Percentiles rank a stretch among this genome's conserved stretches.
These are phyloP conservation scores for Aspergillus glaucus DNA, from an alignment of 2,329 filamentous ascomycete species.

Conservation along the genomic window DNA sequence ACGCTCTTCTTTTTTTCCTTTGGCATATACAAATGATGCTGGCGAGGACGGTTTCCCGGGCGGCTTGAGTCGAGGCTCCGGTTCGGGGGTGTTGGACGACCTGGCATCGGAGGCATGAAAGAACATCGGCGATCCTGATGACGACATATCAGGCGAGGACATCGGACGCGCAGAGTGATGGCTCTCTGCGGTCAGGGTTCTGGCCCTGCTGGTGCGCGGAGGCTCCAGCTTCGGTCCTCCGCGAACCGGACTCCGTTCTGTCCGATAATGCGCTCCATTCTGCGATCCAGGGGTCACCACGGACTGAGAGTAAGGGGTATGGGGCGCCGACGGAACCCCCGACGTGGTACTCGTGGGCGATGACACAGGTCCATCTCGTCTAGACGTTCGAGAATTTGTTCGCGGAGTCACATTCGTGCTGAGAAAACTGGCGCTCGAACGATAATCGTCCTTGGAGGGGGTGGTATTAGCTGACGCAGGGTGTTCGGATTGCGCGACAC, in stretches of 20 bases:
- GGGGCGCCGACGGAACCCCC: conserved; percentile 18
- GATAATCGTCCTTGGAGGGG: conserved; percentile 36
- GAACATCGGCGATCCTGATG: conserved; percentile 58
- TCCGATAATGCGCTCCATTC: conserved; percentile 16
- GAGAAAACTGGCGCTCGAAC: conserved; percentile 46
- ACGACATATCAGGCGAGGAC: conserved; percentile 29
- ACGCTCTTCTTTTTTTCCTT: conserved; percentile 28
- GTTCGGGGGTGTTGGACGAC: conserved; percentile 37
- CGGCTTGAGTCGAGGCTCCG: conserved; percentile 21
- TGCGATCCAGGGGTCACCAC: conserved; percentile 17
- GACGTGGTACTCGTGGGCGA: conserved; percentile 55
- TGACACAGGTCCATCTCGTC: conserved; percentile 61
- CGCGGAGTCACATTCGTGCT: conserved; percentile 70
- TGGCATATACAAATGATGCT: conserved; percentile 33
- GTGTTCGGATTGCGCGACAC: conserved; percentile 28
- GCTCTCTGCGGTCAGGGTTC: conserved; percentile 32
- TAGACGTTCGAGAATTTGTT: conserved; percentile 65
- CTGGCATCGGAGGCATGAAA: conserved; percentile 83
- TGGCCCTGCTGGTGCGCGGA: conserved; percentile 28
- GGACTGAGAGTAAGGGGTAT: conserved; percentile 23
- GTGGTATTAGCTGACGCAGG: conserved; percentile 20
- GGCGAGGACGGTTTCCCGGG: conserved; percentile 19
- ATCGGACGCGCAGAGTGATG: conserved; percentile 26
- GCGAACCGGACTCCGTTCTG: conserved; percentile 31
- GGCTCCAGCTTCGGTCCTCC: conserved; percentile 23